Evolutionary conservation across 73 alveolate species (phyloP).

Genomic region (Paramecium octaurelia): DNA sequence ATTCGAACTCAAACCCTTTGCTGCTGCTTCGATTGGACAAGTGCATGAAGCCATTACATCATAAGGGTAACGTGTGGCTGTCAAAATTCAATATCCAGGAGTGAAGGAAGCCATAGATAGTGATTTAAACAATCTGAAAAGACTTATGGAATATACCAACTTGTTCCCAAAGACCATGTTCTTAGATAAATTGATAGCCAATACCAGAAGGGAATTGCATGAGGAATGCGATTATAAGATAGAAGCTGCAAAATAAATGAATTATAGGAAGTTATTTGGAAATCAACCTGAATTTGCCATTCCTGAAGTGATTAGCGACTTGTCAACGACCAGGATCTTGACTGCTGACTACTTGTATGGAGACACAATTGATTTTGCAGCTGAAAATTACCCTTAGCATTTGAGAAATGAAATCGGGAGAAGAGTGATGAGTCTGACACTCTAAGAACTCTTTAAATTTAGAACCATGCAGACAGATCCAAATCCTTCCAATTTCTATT

Average conservation of each 20-base stretch:
- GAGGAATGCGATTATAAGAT: slow-evolving; percentile 73
- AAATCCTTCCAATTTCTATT: slow-evolving; percentile 80
- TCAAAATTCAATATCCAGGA: slow-evolving; percentile 77
- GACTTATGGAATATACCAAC: slow-evolving; percentile 61
- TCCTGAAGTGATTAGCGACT: slow-evolving; percentile 69
- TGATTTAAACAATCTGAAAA: slow-evolving; percentile 71
- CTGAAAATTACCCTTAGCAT: slow-evolving; percentile 62
- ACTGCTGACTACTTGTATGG: slow-evolving; percentile 80
- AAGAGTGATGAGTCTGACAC: slow-evolving; percentile 66
- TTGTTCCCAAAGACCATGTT: slow-evolving; percentile 76
- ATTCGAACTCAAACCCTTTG: slow-evolving; percentile 75
- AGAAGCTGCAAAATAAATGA: slow-evolving; percentile 70
- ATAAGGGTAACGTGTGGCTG: slow-evolving; percentile 73
- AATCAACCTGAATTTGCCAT: slow-evolving; percentile 51
- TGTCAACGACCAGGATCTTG: slow-evolving; percentile 69
- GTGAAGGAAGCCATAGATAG: slow-evolving; percentile 79
- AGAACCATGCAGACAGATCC: slow-evolving; percentile 86
- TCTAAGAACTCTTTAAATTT: slow-evolving; percentile 76
- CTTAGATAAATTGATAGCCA: slow-evolving; percentile 70
- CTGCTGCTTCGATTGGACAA: slow-evolving; percentile 85
- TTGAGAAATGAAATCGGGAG: slow-evolving; percentile 75
- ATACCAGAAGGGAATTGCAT: slow-evolving; percentile 71
- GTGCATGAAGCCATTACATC: slow-evolving; percentile 74
- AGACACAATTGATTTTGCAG: slow-evolving; percentile 45
- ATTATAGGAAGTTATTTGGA: slow-evolving; percentile 55